These are phyloP conservation scores for Durio zibethinus DNA, from an alignment of 345 rosid genomes.

Conservation along the genomic window DNA sequence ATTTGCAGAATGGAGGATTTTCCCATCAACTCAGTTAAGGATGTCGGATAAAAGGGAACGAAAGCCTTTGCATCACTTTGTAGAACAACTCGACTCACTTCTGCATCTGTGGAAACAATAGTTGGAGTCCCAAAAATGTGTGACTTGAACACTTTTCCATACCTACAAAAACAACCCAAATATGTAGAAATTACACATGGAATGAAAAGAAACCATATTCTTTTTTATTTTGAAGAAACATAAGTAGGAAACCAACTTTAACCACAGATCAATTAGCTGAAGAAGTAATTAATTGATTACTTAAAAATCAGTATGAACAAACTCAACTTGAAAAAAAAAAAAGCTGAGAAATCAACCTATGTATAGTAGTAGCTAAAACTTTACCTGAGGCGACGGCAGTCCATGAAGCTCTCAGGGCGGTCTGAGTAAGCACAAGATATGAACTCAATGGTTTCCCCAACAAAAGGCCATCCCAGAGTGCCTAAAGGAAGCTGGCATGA, in stretches of 20 bases:
- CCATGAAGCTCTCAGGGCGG: constrained; percentile 84
- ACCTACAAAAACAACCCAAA: background rate
- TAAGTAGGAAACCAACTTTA: too few relatives aligned
- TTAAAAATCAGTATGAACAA: too few relatives aligned
- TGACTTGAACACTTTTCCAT: constrained; percentile 92
- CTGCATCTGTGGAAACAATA: constrained; percentile 89
- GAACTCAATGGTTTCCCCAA: constrained; percentile 91
- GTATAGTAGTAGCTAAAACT: constrained; percentile 12
- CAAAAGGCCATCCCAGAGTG: constrained; percentile 76
- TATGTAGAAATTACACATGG: too few relatives aligned
- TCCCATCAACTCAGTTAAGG: constrained; percentile 93
- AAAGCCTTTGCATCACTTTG: constrained; percentile 80
- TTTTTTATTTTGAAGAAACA: too few relatives aligned
- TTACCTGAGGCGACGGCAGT: constrained; percentile 69
- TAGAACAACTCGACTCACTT: constrained; percentile 73
- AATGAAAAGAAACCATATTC: background rate
- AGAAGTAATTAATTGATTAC: background rate
- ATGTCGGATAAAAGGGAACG: constrained; percentile 90
- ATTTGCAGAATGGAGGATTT: constrained; percentile 83
- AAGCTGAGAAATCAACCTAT: background rate
- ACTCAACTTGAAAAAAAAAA: background rate
- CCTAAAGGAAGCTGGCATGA: constrained; percentile 52
- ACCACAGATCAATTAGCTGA: background rate
- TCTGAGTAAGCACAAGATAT: constrained; percentile 73
- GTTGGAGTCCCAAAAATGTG: constrained; percentile 88